Base-by-base conservation (phyloP, 257 asterid genomes). In the Solanum sejunctum region DNA sequence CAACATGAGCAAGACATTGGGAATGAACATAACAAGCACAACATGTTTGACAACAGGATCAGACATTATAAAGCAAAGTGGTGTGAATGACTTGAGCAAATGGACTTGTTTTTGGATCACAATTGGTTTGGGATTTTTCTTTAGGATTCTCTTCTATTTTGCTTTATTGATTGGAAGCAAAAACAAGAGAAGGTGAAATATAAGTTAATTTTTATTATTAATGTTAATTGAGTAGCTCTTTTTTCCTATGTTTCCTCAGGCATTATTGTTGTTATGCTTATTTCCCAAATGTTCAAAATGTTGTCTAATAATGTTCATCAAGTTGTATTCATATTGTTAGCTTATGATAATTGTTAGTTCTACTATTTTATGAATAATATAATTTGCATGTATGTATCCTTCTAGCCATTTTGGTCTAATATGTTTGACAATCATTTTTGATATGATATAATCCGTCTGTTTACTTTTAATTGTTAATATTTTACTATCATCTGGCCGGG, bases 81-180 rank as follows among this genome's bases (percentile, higher is more conserved):
- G 92, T 28, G 88, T 43, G 1, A 77, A 72, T 51, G 92, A 90
- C 77, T 73, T 90, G 20, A 52, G 70, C 47, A 90, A 90, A 85
- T 88, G 91, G 91, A 57, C 82, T 64, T 77, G 90, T 70, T 64
- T 90, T n/a, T 88, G 91, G 92, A 54, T 88, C 28, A 85, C 87
- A 2, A 56, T 90, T 75, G 92, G 84, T 47, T 20, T 87, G 85
- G 85, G 85, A 17, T 67, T 83, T 57, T 83, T 83, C 81, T 90
- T 88, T 79, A 90, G 92, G 36, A 39, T 78, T 10, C 87, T 90
- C 18, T 90, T 88, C 70, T 88, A 90, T 67, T 84, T 90, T 58
- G 82, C 88, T n/a, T 81, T 90, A 75, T 75, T 90, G 81, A 56
- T 90, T 55, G 92, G 92, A 75, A 90, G 92, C 88, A 90, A 84